Conservation (phyloP, 2,329 filamentous ascomycete genomes). For the Lasiodiplodia gonubiensis region DNA sequence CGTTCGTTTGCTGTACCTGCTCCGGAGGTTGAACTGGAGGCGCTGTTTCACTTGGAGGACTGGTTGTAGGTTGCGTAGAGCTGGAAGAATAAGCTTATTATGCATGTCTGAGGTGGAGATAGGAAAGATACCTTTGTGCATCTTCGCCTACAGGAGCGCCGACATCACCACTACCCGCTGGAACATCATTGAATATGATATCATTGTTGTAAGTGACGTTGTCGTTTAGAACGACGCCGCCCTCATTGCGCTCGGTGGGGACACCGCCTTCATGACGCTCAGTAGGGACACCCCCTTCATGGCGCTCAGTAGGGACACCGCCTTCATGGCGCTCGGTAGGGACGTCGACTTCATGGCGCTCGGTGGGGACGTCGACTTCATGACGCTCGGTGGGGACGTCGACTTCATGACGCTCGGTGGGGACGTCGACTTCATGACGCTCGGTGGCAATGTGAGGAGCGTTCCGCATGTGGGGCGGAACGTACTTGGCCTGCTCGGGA, state of each 20-base stretch:
- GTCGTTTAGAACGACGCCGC: neutral
- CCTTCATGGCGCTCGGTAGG: no score
- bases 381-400: no score
- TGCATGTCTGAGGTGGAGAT: neutral
- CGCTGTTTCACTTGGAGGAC: neutral
- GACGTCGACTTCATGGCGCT: no score
- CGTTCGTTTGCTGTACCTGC: neutral
- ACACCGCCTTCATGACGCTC: no score
- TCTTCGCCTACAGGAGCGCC: neutral
- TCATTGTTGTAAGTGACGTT: neutral
- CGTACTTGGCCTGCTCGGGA: neutral
- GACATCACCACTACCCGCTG: neutral
- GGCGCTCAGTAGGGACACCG: no score
- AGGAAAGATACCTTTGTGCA: neutral
- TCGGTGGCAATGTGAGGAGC: neutral
- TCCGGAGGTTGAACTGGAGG: neutral
- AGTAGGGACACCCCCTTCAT: no score
- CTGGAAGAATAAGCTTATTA: neutral
- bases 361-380: no score
- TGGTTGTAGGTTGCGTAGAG: neutral
- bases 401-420: no score
- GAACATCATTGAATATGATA: neutral
- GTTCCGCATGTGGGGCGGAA: slow-evolving; percentile 13
- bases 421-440: neutral
- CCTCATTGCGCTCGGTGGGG: neutral